A percentile compares a stretch with the other conserved stretches of the same genome.
Conservation (phyloP, 2,329 filamentous ascomycete species). For the Scedosporium dehoogii region DNA sequence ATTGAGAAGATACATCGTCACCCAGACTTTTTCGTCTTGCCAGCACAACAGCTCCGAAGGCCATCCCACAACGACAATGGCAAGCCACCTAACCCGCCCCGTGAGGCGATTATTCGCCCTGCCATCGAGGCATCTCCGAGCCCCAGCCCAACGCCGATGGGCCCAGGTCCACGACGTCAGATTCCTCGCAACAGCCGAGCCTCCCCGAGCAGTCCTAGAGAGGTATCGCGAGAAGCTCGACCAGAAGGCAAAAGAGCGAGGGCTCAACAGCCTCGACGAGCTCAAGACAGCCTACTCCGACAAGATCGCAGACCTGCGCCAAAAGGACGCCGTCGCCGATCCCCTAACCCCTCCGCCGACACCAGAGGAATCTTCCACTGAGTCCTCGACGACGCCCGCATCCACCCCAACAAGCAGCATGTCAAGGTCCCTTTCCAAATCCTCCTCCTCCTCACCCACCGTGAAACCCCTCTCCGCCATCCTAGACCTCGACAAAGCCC, state of each 20-base stretch:
- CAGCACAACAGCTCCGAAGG: background rate
- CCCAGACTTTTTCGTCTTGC: background rate
- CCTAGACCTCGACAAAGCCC: constrained; percentile 72
- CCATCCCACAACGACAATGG: background rate
- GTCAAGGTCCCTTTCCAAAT: constrained; percentile 22
- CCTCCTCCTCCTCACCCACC: constrained; percentile 16
- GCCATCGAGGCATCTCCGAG: background rate
- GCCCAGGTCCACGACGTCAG: constrained; percentile 88
- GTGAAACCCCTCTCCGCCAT: constrained; percentile 40
- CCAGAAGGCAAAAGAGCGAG: constrained; percentile 66
- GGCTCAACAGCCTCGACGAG: constrained; percentile 59
- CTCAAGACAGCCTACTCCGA: constrained; percentile 77
- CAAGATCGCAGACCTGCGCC: constrained; percentile 65
- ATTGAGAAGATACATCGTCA: background rate
- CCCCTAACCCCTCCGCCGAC: constrained; percentile 11
- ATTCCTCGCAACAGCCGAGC: constrained; percentile 71
- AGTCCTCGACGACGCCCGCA: constrained; percentile 13
- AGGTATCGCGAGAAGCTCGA: constrained; percentile 84
- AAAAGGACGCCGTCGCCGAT: constrained; percentile 45
- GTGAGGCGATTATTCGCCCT: constrained; percentile 7
- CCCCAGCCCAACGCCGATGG: constrained; percentile 60
- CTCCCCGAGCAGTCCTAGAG: constrained; percentile 59
- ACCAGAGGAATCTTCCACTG: constrained; percentile 15
- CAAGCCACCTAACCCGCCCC: constrained; percentile 1
- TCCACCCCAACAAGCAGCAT: constrained; percentile 13